Percentiles rank a stretch among this genome's conserved stretches.
These are phyloP conservation scores for Cymbopogon flexuosus DNA, from an alignment of 202 grass and related monocot genomes.

Conservation along the genomic window DNA sequence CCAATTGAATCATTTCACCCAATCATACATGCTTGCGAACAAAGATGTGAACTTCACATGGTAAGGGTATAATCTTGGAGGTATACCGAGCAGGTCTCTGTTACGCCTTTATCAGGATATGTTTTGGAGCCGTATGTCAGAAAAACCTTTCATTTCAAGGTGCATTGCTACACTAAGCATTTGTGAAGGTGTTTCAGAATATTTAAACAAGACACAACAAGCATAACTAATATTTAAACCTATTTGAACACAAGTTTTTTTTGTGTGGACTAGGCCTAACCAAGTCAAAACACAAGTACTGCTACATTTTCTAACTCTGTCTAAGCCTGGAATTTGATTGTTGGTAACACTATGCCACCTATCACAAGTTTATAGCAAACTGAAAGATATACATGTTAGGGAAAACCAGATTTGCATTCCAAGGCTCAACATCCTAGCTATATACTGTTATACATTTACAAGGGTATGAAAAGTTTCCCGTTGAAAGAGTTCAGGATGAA, in stretches of 20 bases:
- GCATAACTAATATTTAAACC: background rate
- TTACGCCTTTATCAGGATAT: slow-evolving; percentile 1
- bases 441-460: background rate
- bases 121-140: background rate
- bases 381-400: background rate
- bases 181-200: background rate
- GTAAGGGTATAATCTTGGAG: slow-evolving; percentile 44
- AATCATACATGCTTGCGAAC: slow-evolving; percentile 77
- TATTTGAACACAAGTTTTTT: slow-evolving; percentile 2
- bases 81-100: slow-evolving; percentile 13
- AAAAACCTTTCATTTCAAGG: slow-evolving; percentile 20
- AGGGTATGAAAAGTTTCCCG: background rate
- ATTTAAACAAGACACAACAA: slow-evolving; percentile 3
- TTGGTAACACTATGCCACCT: slow-evolving; percentile 4
- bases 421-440: background rate
- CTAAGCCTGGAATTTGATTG: slow-evolving; percentile 2
- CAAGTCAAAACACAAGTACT: background rate
- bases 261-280: background rate
- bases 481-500: background rate
- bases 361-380: slow-evolving; percentile 17
- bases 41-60: slow-evolving; percentile 67
- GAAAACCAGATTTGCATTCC: background rate
- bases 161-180: background rate
- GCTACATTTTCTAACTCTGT: slow-evolving; percentile 16
- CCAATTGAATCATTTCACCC: slow-evolving; percentile 61